Conservation (phyloP, 2,329 filamentous ascomycete species). For the Rachicladosporium sp. region DNA sequence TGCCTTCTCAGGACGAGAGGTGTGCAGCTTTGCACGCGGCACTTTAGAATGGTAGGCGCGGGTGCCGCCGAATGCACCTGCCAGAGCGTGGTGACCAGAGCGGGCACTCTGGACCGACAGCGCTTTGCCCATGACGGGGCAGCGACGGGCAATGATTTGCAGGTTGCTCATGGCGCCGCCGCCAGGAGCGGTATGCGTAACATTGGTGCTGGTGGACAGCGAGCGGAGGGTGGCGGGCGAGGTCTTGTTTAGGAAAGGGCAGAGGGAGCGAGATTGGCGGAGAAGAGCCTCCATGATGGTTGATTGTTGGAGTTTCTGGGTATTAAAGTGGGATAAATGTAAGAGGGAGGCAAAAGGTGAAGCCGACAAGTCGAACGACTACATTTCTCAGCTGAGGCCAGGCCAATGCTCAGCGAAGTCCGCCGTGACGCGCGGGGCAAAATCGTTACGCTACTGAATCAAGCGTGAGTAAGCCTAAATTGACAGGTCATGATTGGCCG, state of each 20-base stretch:
- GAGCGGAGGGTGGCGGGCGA: constrained; percentile 83
- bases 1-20: constrained; percentile 64
- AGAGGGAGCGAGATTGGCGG: constrained; percentile 91
- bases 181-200: constrained; percentile 56
- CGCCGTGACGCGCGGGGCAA: no score
- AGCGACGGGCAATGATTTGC: constrained; percentile 84
- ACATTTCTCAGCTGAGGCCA: constrained; percentile 2
- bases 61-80: constrained; percentile 37
- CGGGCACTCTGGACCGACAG: constrained; percentile 66
- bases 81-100: constrained; percentile 32
- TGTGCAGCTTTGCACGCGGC: constrained; percentile 67
- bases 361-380: neutral
- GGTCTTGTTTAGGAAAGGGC: constrained; percentile 91
- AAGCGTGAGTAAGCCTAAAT: no score
- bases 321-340: neutral
- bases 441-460: no score
- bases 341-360: neutral
- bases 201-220: constrained; percentile 62
- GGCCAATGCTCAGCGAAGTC: constrained; percentile 1
- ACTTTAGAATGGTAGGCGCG: constrained; percentile 37
- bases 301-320: neutral
- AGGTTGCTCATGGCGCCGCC: constrained; percentile 95
- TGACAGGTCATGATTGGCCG: no score
- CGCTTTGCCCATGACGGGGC: constrained; percentile 97
- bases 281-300: constrained; percentile 77